Conservation (phyloP, 768 basidiomycete genomes). For the Leucosporidium creatinivorum region DNA sequence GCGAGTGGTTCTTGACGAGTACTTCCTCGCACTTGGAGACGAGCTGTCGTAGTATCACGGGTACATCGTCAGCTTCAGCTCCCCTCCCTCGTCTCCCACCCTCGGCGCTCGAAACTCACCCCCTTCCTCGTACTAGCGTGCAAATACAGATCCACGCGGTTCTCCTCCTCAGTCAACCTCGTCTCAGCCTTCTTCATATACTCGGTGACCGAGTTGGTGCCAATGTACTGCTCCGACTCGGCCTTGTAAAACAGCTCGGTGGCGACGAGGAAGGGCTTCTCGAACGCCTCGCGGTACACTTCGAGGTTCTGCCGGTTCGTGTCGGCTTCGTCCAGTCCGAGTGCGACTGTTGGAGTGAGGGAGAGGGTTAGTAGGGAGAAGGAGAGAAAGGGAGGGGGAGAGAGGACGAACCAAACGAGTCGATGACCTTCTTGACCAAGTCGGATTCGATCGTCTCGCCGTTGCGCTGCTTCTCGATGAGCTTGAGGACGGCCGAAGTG, state of each 20-base stretch:
- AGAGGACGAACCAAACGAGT: constrained; percentile 59
- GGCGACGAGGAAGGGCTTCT: constrained; percentile 74
- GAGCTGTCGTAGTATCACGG: constrained; percentile 36
- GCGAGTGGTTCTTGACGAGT: constrained; percentile 77
- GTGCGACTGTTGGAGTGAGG: constrained; percentile 52
- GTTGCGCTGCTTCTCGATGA: constrained; percentile 89
- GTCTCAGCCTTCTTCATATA: constrained; percentile 93
- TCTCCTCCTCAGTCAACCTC: constrained; percentile 85
- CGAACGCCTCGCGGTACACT: constrained; percentile 85
- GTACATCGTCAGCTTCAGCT: constrained; percentile 26
- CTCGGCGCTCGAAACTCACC: constrained; percentile 36
- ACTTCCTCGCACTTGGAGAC: constrained; percentile 69
- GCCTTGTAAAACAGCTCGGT: constrained; percentile 87
- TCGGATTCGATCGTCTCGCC: constrained; percentile 90
- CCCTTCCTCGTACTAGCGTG: constrained; percentile 79
- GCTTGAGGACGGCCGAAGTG: constrained; percentile 73
- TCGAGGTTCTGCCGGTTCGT: constrained; percentile 87
- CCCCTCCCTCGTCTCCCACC: neutral
- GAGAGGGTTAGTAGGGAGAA: neutral
- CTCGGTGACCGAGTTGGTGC: constrained; percentile 80
- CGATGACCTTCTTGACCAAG: constrained; percentile 86
- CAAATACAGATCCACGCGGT: constrained; percentile 87
- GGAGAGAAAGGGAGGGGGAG: neutral
- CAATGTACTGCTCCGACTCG: constrained; percentile 84
- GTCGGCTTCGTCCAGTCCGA: constrained; percentile 86